Conservation (phyloP, 2,329 filamentous ascomycete species). For the Aspergillus sp. region DNA sequence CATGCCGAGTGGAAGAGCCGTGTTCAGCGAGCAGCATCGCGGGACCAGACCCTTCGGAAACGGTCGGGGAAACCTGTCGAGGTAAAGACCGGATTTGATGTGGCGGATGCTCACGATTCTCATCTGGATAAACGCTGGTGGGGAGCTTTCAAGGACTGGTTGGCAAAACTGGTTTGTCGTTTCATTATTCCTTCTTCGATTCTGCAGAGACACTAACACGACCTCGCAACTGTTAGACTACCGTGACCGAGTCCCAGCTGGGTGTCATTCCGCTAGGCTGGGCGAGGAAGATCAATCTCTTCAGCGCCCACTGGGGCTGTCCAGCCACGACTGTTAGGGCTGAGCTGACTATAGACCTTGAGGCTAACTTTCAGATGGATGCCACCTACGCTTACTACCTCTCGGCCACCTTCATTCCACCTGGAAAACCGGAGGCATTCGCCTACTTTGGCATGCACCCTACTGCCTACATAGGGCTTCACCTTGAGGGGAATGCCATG, state of each 20-base stretch:
- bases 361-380: conserved; percentile 22
- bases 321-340: conserved; percentile 11
- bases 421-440: background rate
- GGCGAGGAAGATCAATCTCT: conserved; percentile 5
- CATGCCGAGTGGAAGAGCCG: background rate
- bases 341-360: conserved; percentile 15
- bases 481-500: conserved; percentile 16
- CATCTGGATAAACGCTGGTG: conserved; percentile 11
- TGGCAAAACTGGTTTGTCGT: conserved; percentile 8
- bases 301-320: conserved; percentile 9
- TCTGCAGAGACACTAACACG: no score
- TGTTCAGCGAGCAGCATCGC: background rate
- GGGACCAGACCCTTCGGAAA: background rate
- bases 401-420: background rate
- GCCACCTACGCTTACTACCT: background rate
- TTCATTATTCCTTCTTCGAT: background rate
- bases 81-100: background rate
- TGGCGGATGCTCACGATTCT: background rate
- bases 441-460: conserved; percentile 17
- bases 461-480: conserved; percentile 11
- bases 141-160: conserved; percentile 13
- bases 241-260: conserved; percentile 8
- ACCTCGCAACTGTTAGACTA: conserved; percentile 1
- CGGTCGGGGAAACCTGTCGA: no score
- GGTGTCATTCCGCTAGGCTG: conserved; percentile 8